Evolutionary conservation across 345 rosid species (phyloP), one percentile per base, ranked within the genome.

Genomic region (Rubroshorea leprosula): DNA sequence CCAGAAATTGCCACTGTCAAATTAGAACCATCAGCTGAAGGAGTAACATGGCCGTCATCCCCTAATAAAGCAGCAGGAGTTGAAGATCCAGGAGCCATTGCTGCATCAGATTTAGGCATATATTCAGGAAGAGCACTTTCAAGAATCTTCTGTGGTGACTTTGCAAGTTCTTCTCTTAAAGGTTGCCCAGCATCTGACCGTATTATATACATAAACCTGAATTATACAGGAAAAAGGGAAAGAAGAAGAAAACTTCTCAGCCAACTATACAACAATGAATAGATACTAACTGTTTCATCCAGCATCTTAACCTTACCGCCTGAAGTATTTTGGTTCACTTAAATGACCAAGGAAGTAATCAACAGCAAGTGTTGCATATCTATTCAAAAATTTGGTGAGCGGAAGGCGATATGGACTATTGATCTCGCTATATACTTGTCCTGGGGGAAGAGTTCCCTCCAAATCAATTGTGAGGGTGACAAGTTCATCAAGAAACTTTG

Each of bases 381-480:
- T 89, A 64, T 93, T 93, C 58, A 93, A 74, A 68, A 85, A 93
- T 74, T 87, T 89, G 51, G 97, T 85, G 39, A 93, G 88, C 7
- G 99, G 99, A 65, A 81, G 88, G 43, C 97, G 99, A 70, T 93
- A 93, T 61, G 99, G 99, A 76, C 99, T 89, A 75, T 93, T 93
- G 61, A 89, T 87, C 74, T 85, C 99, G 61, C 99, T 93, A 68
- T 83, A 85, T 43, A 89, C 92, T 83, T 82, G 96, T 66, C 84
- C 96, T 24, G 72, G 74, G 60, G 96, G 78, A 62, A 93, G 96
- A 67, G 96, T 87, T 50, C 86, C 90, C 76, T 93, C 99, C 83
- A 93, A 79, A 58, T 87, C 97, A 67, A 89, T 87, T 16, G 95
- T 89, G 73, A 93, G 73, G 50, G 90, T 82, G 51, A 93, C 99